A percentile compares a stretch with the other conserved stretches of the same genome.
Evolutionary conservation across 2,329 filamentous ascomycete species (phyloP).

Genomic region (Paecilomyces dactylethromorphus): DNA sequence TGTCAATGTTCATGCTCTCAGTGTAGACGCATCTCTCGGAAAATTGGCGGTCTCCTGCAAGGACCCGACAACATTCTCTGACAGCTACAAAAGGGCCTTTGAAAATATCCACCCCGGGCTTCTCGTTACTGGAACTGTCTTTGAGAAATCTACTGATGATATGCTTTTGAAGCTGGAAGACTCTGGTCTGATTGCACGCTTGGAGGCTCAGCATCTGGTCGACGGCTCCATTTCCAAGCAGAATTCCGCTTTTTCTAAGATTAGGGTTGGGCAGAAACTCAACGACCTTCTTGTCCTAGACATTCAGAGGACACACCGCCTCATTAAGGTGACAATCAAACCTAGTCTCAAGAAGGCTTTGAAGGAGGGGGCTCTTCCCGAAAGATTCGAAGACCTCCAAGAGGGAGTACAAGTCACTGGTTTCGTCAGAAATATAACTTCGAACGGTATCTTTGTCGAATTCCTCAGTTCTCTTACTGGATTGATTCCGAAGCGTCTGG

Average conservation of each 20-base stretch:
- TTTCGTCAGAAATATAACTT: constrained; percentile 78
- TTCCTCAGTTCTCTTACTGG: constrained; percentile 73
- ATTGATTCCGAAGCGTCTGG: constrained; percentile 69
- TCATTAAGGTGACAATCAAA: constrained; percentile 75
- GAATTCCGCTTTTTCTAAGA: constrained; percentile 67
- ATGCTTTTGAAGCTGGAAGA: constrained; percentile 69
- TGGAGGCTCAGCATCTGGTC: constrained; percentile 72
- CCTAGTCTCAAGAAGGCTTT: constrained; percentile 71
- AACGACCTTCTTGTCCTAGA: constrained; percentile 79
- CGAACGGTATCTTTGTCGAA: constrained; percentile 78
- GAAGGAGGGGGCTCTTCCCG: constrained; percentile 65
- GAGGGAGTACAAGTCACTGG: constrained; percentile 65
- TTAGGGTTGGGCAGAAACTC: constrained; percentile 77
- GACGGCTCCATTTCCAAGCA: constrained; percentile 80
- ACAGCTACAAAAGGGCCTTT: constrained; percentile 67
- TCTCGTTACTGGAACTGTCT: constrained; percentile 69
- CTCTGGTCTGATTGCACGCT: constrained; percentile 67
- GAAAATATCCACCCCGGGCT: constrained; percentile 67
- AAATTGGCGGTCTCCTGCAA: constrained; percentile 89
- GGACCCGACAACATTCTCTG: constrained; percentile 71
- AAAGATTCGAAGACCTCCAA: constrained; percentile 63
- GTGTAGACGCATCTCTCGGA: constrained; percentile 63
- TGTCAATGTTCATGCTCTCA: constrained; percentile 80
- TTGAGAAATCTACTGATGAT: constrained; percentile 73
- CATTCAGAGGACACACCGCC: constrained; percentile 70